phyloP scores from a whole-genome alignment of 441 rosid genomes.

The Sinapis alba region DNA sequence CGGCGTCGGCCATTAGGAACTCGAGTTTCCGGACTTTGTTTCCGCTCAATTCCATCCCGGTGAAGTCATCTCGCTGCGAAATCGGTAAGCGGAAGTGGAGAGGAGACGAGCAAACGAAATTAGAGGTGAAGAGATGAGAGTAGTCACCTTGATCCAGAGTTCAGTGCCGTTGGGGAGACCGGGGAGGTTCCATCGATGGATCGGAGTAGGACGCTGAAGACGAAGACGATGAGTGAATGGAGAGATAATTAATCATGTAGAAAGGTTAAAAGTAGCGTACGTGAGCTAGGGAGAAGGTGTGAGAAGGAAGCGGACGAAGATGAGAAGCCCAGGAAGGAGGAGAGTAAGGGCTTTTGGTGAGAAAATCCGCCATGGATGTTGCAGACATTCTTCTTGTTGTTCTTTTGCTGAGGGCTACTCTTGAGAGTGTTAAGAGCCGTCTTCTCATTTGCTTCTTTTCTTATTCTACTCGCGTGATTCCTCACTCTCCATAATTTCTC shows the following conservation, averaged over 20 bases:
- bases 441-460: constrained; percentile 20
- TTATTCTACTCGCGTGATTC: neutral
- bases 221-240: constrained; percentile 13
- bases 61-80: constrained; percentile 75
- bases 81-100: neutral
- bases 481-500: neutral
- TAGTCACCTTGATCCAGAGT: constrained; percentile 77
- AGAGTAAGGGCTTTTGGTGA: constrained; percentile 57
- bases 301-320: constrained; percentile 72
- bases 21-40: constrained; percentile 93
- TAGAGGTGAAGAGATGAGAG: neutral
- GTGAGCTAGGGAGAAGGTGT: constrained; percentile 75
- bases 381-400: constrained; percentile 31
- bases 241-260: neutral
- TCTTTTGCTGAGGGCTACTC: neutral
- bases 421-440: constrained; percentile 20
- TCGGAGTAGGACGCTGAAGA: constrained; percentile 80
- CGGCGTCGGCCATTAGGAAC: constrained; percentile 87
- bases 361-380: constrained; percentile 52
- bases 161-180: constrained; percentile 75
- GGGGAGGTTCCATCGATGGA: constrained; percentile 89
- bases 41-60: constrained; percentile 96
- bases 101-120: neutral
- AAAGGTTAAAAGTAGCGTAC: constrained; percentile 32
- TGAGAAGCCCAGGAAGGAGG: constrained; percentile 90